Percentiles rank a stretch among this genome's conserved stretches.
Conservation (phyloP, 2,329 filamentous ascomycete genomes). For the Incumbomyces lentus region DNA sequence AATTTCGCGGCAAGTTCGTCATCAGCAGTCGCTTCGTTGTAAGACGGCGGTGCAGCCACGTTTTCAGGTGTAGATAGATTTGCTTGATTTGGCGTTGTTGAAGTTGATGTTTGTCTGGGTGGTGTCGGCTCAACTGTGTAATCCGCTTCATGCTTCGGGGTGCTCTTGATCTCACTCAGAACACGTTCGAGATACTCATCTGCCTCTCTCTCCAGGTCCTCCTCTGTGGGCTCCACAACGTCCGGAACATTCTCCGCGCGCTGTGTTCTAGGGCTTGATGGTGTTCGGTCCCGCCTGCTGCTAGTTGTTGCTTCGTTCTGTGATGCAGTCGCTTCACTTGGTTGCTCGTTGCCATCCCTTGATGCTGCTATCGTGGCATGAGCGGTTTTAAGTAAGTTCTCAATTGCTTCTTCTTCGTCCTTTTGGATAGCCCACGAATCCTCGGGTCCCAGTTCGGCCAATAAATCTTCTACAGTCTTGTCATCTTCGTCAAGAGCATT, state of each 20-base stretch:
- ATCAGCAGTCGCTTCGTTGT: conserved; percentile 10
- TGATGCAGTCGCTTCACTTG: background rate
- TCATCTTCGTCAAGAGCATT: conserved; percentile 14
- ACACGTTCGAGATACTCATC: background rate
- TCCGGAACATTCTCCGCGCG: background rate
- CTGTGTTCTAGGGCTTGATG: background rate
- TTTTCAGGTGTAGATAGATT: conserved; percentile 14
- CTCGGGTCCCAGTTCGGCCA: conserved; percentile 24
- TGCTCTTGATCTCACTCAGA: conserved; percentile 1
- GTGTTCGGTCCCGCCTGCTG: conserved; percentile 9
- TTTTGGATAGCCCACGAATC: conserved; percentile 19
- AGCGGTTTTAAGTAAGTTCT: conserved; percentile 21
- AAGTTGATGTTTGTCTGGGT: background rate
- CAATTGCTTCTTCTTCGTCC: conserved; percentile 20
- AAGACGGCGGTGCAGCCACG: conserved; percentile 9
- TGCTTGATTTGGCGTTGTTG: background rate
- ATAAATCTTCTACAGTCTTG: conserved; percentile 24
- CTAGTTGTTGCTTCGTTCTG: conserved; percentile 6
- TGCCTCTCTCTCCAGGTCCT: conserved; percentile 1
- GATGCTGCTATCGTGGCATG: conserved; percentile 11
- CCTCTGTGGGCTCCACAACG: conserved; percentile 6
- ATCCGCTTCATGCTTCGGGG: background rate
- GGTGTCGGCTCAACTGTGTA: background rate
- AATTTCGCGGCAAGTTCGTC: conserved; percentile 19
- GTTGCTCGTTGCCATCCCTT: background rate